Percentiles rank a stretch among this genome's conserved stretches.
Conservation (phyloP, 176 grass and related monocot species). For the Pontederia paniculata region DNA sequence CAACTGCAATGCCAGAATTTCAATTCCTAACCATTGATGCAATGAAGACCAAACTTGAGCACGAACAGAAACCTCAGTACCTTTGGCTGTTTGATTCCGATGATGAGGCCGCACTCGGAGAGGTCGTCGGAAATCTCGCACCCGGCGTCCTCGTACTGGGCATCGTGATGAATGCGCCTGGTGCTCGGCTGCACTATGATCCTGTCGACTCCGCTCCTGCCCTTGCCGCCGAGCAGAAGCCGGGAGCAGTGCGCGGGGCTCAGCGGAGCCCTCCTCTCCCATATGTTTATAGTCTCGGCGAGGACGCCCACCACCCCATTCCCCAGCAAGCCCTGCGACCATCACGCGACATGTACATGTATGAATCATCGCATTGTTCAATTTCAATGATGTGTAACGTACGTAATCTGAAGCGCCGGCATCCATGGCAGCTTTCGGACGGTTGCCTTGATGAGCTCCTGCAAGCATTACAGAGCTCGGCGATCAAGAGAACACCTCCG, state of each 20-base stretch:
- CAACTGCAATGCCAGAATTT: slow-evolving; percentile 30
- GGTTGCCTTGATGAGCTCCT: too few species aligned
- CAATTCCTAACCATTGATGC: background rate
- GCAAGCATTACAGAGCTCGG: too few species aligned
- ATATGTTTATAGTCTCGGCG: slow-evolving; percentile 74
- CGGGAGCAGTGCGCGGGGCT: slow-evolving; percentile 75
- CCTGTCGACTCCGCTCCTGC: slow-evolving; percentile 36
- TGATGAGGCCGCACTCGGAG: slow-evolving; percentile 66
- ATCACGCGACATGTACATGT: background rate
- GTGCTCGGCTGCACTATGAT: slow-evolving; percentile 93
- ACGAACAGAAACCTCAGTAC: slow-evolving; percentile 13
- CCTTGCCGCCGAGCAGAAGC: slow-evolving; percentile 56
- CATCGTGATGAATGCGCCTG: slow-evolving; percentile 76
- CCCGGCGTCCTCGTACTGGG: slow-evolving; percentile 77
- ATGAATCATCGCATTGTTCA: too few species aligned
- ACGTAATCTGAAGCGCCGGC: too few species aligned
- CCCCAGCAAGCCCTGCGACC: slow-evolving; percentile 51
- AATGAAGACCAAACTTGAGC: background rate
- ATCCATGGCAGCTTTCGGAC: too few species aligned
- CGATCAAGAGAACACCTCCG: too few species aligned
- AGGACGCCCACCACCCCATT: slow-evolving; percentile 83
- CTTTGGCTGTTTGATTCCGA: slow-evolving; percentile 97
- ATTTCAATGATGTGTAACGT: too few species aligned
- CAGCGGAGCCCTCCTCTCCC: slow-evolving; percentile 78
- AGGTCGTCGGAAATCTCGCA: slow-evolving; percentile 82